These are phyloP conservation scores for Coemansia sp. DNA, from an alignment of 192 early-diverging fungal species.

Conservation along the genomic window DNA sequence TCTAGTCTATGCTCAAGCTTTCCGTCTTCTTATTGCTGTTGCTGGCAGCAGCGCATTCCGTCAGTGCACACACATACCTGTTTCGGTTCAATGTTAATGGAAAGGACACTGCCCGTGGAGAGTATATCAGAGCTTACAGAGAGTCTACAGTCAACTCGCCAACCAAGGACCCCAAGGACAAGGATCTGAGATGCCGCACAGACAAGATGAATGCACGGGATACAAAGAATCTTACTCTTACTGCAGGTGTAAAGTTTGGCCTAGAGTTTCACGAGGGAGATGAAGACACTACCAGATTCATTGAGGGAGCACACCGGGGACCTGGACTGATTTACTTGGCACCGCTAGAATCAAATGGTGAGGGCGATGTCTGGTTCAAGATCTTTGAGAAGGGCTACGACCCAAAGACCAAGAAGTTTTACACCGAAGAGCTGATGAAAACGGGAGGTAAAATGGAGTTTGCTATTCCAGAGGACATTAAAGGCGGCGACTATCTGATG, in stretches of 20 bases:
- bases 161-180: neutral
- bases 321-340: conserved; percentile 26
- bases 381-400: conserved; percentile 18
- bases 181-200: conserved; percentile 3
- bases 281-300: neutral
- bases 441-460: conserved; percentile 17
- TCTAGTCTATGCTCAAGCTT: neutral
- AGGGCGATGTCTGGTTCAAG: conserved; percentile 27
- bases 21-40: neutral
- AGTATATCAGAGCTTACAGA: neutral
- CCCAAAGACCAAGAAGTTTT: conserved; percentile 13
- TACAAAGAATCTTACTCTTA: neutral
- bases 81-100: conserved; percentile 1
- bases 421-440: conserved; percentile 10
- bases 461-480: conserved; percentile 24
- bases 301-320: conserved; percentile 19
- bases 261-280: conserved; percentile 10
- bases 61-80: neutral
- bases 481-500: conserved; percentile 29
- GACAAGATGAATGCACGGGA: neutral
- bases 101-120: neutral
- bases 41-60: neutral
- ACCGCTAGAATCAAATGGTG: conserved; percentile 6
- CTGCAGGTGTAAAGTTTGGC: neutral
- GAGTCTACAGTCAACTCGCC: conserved; percentile 5